Conservation (phyloP, 176 grass and related monocot species). For the bread wheat (Triticum aestivum) region DNA sequence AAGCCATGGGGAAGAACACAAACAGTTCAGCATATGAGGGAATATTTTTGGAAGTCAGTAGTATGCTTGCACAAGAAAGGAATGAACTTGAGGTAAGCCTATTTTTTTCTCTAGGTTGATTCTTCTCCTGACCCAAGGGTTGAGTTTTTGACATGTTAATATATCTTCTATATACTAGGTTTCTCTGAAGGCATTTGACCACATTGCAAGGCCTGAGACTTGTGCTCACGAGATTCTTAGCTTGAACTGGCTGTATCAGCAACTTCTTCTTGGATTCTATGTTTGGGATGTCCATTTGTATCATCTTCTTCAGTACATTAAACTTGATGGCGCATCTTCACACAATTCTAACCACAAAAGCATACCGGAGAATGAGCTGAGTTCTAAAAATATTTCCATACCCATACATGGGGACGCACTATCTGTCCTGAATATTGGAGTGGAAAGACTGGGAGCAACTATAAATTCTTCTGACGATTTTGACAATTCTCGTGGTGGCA, state of each 20-base stretch:
- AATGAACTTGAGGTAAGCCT: constrained; percentile 62
- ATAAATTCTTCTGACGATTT: background rate
- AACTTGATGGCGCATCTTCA: constrained; percentile 16
- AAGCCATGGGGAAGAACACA: constrained; percentile 8
- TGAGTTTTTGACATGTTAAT: constrained; percentile 7
- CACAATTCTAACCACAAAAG: constrained; percentile 13
- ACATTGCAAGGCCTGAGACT: constrained; percentile 19
- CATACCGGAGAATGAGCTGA: constrained; percentile 27
- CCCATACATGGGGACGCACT: background rate
- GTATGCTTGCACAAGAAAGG: constrained; percentile 62
- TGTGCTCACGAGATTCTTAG: constrained; percentile 54
- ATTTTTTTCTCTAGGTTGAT: background rate
- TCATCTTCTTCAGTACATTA: constrained; percentile 54
- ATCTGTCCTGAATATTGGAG: constrained; percentile 8
- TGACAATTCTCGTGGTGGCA: background rate
- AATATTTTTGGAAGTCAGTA: constrained; percentile 50
- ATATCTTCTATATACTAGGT: constrained; percentile 35
- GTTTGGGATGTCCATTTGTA: constrained; percentile 80
- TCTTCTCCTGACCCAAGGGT: background rate
- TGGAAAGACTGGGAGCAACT: constrained; percentile 20
- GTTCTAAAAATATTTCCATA: background rate
- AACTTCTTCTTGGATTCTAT: constrained; percentile 71
- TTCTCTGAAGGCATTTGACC: constrained; percentile 48
- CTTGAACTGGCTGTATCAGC: constrained; percentile 84
- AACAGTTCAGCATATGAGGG: constrained; percentile 37